A percentile compares a stretch with the other conserved stretches of the same genome.
phyloP scores from a whole-genome alignment of 345 rosid genomes.

The Firmiana major region DNA sequence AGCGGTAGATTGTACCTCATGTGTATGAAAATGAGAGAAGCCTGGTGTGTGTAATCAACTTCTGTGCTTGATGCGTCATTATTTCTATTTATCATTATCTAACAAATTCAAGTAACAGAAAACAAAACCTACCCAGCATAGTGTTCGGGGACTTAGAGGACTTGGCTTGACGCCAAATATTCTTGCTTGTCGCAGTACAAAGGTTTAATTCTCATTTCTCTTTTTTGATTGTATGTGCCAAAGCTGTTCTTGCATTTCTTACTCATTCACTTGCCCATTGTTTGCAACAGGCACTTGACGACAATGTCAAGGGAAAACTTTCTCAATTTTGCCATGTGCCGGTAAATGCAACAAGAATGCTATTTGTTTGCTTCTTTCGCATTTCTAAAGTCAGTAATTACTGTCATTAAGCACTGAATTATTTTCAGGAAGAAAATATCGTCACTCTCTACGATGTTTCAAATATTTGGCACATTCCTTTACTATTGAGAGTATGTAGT shows the following conservation, averaged over 20 bases:
- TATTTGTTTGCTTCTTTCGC: conserved; percentile 3
- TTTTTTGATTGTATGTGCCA: background rate
- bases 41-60: background rate
- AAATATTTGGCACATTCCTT: conserved; percentile 93
- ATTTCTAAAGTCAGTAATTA: background rate
- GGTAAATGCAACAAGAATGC: conserved; percentile 36
- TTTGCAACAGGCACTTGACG: conserved; percentile 65
- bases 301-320: conserved; percentile 72
- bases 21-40: background rate
- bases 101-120: conserved; percentile 43
- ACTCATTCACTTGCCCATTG: conserved; percentile 14
- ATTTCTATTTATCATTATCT: background rate
- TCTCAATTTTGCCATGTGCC: conserved; percentile 94
- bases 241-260: conserved; percentile 10
- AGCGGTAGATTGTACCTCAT: background rate
- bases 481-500: conserved; percentile 66
- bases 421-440: conserved; percentile 68
- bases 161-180: conserved; percentile 87
- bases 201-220: conserved; percentile 38
- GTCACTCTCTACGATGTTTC: conserved; percentile 82
- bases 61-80: background rate
- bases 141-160: conserved; percentile 87
- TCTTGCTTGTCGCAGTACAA: conserved; percentile 92
- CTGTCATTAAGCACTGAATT: conserved; percentile 5
- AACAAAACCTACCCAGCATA: conserved; percentile 98